These are phyloP conservation scores for Kazachstania bromeliacearum DNA, from an alignment of 805 yeast genomes.

Conservation along the genomic window DNA sequence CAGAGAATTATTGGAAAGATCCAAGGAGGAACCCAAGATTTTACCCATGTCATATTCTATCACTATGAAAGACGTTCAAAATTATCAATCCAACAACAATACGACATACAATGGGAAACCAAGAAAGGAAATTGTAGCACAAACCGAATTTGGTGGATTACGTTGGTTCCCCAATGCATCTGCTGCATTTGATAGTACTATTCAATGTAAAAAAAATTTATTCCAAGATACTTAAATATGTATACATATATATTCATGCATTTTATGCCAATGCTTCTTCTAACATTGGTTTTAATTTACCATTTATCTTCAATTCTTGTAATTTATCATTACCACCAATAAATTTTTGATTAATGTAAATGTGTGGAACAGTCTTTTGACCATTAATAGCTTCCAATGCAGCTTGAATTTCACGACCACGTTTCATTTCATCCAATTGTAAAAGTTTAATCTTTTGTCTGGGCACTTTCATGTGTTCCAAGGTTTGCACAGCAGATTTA, in stretches of 20 bases:
- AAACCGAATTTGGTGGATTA: constrained; percentile 27
- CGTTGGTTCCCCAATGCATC: constrained; percentile 17
- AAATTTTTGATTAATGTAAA: constrained; percentile 83
- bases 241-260: background rate
- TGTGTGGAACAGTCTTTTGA: constrained; percentile 87
- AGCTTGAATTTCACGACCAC: constrained; percentile 71
- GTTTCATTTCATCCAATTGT: constrained; percentile 41
- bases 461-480: constrained; percentile 36
- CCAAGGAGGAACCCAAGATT: constrained; percentile 18
- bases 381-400: constrained; percentile 72
- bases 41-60: constrained; percentile 23
- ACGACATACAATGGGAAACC: background rate
- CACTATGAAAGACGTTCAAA: constrained; percentile 8
- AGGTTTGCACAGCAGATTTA: constrained; percentile 35
- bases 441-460: constrained; percentile 31
- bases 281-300: constrained; percentile 37
- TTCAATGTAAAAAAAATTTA: background rate
- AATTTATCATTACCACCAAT: constrained; percentile 92
- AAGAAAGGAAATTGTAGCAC: constrained; percentile 18
- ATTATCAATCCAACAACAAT: no score
- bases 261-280: constrained; percentile 1
- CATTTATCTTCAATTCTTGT: constrained; percentile 56
- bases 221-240: background rate
- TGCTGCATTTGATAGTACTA: constrained; percentile 16
- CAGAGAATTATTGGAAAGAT: constrained; percentile 15